A percentile compares a stretch with the other conserved stretches of the same genome.
phyloP scores from a whole-genome alignment of 768 basidiomycete genomes.

The Russula ochroleuca region DNA sequence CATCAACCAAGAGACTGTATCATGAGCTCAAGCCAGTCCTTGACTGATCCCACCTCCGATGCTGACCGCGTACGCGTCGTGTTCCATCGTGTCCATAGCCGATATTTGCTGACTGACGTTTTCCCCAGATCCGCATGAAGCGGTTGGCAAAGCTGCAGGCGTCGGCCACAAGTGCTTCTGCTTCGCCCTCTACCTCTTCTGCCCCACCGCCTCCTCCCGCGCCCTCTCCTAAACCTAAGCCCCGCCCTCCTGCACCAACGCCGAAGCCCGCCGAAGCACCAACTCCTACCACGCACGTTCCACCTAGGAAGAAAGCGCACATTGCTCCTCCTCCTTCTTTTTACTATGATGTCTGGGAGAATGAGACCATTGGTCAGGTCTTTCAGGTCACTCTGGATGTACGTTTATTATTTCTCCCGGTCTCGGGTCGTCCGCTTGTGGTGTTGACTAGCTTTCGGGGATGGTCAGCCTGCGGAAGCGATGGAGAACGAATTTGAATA shows the following conservation, averaged over 20 bases:
- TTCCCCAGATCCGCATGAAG: slow-evolving; percentile 79
- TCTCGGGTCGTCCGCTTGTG: not conserved
- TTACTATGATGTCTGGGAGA: slow-evolving; percentile 65
- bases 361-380: slow-evolving; percentile 59
- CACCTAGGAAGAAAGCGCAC: slow-evolving; percentile 48
- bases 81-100: not conserved
- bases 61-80: slow-evolving; percentile 62
- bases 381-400: slow-evolving; percentile 81
- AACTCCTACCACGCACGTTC: slow-evolving; percentile 32
- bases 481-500: slow-evolving; percentile 21
- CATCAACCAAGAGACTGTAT: not conserved
- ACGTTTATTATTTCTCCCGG: slow-evolving; percentile 31
- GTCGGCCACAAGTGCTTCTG: slow-evolving; percentile 31
- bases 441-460: slow-evolving; percentile 7
- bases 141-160: slow-evolving; percentile 80
- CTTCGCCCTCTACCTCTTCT: slow-evolving; percentile 38
- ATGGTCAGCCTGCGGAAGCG: slow-evolving; percentile 24
- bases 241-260: slow-evolving; percentile 27
- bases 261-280: slow-evolving; percentile 34
- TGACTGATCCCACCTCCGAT: slow-evolving; percentile 57
- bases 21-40: slow-evolving; percentile 28
- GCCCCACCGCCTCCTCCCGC: slow-evolving; percentile 33
- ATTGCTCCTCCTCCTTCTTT: slow-evolving; percentile 40
- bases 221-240: slow-evolving; percentile 35
- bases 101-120: not conserved